Percentiles rank a stretch among this genome's conserved stretches.
Conservation (phyloP, 2,329 filamentous ascomycete species). For the Sporothrix phasma region DNA sequence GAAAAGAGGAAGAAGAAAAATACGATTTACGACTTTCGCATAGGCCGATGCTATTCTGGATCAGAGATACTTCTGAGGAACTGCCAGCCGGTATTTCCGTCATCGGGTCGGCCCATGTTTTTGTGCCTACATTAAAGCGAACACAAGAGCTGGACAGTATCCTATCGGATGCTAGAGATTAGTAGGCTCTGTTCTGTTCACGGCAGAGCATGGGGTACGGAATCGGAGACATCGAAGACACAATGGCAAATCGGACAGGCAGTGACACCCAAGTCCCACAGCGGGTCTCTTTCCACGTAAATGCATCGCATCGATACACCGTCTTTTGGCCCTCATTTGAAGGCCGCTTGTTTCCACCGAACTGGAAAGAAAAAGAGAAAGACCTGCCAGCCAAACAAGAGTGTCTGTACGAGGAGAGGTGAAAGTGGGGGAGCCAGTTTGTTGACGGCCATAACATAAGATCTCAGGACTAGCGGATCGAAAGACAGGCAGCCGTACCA, state of each 20-base stretch:
- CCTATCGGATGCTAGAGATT: neutral
- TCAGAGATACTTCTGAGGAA: neutral
- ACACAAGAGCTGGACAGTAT: neutral
- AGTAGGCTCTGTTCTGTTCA: neutral
- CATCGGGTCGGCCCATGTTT: constrained; percentile 12
- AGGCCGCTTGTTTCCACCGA: neutral
- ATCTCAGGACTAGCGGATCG: too few relatives aligned
- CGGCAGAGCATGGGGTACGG: neutral
- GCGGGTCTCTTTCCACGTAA: neutral
- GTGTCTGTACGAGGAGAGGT: too few relatives aligned
- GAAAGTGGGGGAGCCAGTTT: too few relatives aligned
- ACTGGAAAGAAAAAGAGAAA: too few relatives aligned
- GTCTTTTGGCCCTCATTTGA: neutral
- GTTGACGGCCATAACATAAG: too few relatives aligned
- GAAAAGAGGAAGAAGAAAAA: neutral
- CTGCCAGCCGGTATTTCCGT: neutral
- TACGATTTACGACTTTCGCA: neutral
- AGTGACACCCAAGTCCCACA: neutral
- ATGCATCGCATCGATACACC: neutral
- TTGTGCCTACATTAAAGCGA: neutral
- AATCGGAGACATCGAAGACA: neutral
- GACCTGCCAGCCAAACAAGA: too few relatives aligned
- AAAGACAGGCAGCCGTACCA: too few relatives aligned
- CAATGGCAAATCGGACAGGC: neutral
- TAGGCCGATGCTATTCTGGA: neutral